Evolutionary conservation across 305 asterid genomes (phyloP).

Genomic region (Ilex paraguariensis): DNA sequence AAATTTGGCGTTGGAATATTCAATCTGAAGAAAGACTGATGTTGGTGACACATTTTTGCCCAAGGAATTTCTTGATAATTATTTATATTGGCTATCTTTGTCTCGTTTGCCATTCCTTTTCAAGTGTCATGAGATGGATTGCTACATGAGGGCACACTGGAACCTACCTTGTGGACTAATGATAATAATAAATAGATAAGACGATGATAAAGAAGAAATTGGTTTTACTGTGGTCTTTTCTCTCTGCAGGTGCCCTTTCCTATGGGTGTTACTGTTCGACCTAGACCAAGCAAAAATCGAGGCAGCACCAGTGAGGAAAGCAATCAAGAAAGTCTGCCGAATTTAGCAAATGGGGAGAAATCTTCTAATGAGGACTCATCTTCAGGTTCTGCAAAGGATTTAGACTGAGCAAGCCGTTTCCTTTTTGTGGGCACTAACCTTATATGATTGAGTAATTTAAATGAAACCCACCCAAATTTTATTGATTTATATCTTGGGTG

Average conservation of each 20-base stretch:
- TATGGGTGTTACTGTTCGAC: conserved; percentile 81
- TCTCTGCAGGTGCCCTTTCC: conserved; percentile 90
- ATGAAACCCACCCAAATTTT: conserved; percentile 46
- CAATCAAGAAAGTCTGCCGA: conserved; percentile 45
- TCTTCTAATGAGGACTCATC: conserved; percentile 53
- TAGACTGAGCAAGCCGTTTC: conserved; percentile 52
- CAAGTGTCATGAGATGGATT: background rate
- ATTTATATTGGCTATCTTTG: too few species aligned
- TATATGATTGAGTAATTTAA: conserved; percentile 30
- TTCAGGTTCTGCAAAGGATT: conserved; percentile 63
- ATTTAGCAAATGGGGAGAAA: conserved; percentile 47
- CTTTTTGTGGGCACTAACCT: conserved; percentile 60
- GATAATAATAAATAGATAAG: too few species aligned
- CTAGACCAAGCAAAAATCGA: conserved; percentile 63
- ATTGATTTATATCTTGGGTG: conserved; percentile 63
- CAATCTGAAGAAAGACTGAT: too few species aligned
- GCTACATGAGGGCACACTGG: too few species aligned
- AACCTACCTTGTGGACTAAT: too few species aligned
- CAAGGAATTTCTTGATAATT: too few species aligned
- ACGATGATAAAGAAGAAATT: background rate
- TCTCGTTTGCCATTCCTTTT: background rate
- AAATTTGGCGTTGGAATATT: too few species aligned
- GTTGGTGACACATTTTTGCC: too few species aligned
- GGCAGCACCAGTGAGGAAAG: conserved; percentile 55
- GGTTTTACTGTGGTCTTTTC: background rate